Conservation (phyloP, 139 green algal species). For the Edaphochlamys debaryana region DNA sequence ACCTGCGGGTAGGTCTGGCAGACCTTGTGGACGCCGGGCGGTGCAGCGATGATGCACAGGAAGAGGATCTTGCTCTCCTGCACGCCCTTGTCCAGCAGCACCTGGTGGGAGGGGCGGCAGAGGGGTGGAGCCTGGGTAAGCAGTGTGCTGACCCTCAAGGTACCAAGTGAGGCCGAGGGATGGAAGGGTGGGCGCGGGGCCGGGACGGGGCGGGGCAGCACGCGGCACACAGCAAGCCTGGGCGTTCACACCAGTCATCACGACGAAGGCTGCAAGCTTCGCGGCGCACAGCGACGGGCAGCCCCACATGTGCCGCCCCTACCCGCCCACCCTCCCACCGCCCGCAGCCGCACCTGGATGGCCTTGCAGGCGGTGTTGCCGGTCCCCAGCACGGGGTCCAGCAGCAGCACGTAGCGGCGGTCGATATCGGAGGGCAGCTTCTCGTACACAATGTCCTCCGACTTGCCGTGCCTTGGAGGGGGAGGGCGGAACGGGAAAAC, state of each 20-base stretch:
- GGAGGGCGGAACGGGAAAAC: background rate
- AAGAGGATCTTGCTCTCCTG: constrained; percentile 92
- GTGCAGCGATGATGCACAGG: constrained; percentile 63
- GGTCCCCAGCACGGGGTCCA: constrained; percentile 96
- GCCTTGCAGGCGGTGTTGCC: constrained; percentile 81
- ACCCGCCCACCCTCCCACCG: no score
- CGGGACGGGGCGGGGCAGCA: no score
- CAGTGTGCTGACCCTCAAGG: no score
- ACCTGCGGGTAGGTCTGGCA: constrained; percentile 67
- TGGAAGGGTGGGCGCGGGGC: no score
- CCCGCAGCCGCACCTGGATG: constrained; percentile 66
- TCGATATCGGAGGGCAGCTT: constrained; percentile 95
- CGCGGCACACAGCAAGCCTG: no score
- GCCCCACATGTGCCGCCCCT: no score
- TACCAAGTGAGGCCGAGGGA: no score
- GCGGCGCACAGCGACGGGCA: no score
- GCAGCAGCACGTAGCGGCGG: constrained; percentile 91
- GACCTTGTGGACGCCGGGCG: constrained; percentile 47
- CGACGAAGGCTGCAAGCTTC: no score
- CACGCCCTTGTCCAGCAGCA: constrained; percentile 91
- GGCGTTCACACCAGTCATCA: no score
- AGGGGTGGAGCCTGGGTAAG: no score
- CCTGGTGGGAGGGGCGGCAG: no score
- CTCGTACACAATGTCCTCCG: constrained; percentile 91
- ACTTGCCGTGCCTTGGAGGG: constrained; percentile 45